Evolutionary conservation across 257 asterid genomes (phyloP), one percentile per base, ranked within the genome.

Genomic region (Ocimum tenuiflorum): DNA sequence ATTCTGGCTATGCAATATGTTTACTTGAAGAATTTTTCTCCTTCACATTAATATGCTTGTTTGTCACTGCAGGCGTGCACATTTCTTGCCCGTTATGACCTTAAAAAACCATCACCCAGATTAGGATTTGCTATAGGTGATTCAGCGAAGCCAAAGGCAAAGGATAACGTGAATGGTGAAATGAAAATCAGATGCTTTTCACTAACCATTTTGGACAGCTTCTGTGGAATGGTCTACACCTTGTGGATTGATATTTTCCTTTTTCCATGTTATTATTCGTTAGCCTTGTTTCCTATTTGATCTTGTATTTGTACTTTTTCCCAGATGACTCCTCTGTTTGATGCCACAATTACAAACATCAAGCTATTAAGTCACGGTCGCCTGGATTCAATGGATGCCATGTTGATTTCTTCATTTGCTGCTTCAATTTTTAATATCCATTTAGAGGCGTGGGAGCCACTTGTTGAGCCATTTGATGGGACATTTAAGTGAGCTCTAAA

Each of bases 361-460:
- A 92, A 87, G 85, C 88, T 92, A 71, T 96, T 96, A 58, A 89
- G 96, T 38, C 99, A 92, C 78, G 99, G 99, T 46, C 84, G 82
- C 60, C 77, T 77, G 29, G 99, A 92, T 50, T 91, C 94, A 47
- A 84, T 92, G 91, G 90, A 85, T 52, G 97, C 97, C 10, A 96
- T 88, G 62, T 74, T 92, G 76, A 82, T 89, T 79, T 85, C 96
- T 74, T 86, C 96, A 18, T 80, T 92, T 67, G 97, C 97, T 23
- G 97, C 95, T 12, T 92, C 99, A 77, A 89, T 91, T 49, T 92
- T 92, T 80, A 92, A 92, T 72, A 74, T 85, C 54, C 88, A 86
- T 52, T 81, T 92, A 64, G 99, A 92, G 79, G 96, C 97, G 18
- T 92, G 99, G 99, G 99, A 92, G 74, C 99, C 99, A 67, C 88